Conservation (phyloP, 129 eudicot species). For the Oenanthe sinensis region DNA sequence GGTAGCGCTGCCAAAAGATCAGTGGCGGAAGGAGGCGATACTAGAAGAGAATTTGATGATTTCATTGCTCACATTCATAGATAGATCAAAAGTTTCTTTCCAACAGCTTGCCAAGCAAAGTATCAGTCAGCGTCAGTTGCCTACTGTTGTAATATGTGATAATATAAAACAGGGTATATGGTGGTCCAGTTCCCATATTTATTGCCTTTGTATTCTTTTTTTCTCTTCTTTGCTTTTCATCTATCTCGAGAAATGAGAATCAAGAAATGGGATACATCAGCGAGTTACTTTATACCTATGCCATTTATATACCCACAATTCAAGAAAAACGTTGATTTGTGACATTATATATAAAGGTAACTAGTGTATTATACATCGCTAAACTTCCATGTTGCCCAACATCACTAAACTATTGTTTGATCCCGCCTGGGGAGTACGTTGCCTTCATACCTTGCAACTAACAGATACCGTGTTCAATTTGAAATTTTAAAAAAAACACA, state of each 20-base stretch:
- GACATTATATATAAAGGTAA: background rate
- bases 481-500: no score
- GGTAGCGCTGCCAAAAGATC: slow-evolving; percentile 23
- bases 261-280: background rate
- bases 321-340: no score
- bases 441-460: no score
- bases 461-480: no score
- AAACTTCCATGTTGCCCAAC: no score
- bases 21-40: slow-evolving; percentile 28
- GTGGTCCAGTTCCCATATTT: background rate
- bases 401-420: background rate
- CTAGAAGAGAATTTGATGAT: slow-evolving; percentile 22
- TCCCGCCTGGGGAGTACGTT: no score
- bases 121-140: background rate
- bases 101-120: background rate
- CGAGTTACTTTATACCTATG: no score
- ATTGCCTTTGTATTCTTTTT: background rate
- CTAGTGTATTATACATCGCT: no score
- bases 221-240: no score
- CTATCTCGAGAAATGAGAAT: no score
- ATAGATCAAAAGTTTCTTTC: background rate
- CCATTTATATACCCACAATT: no score
- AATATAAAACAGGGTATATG: background rate
- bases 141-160: background rate
- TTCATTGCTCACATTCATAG: slow-evolving; percentile 29